Percentiles rank a stretch among this genome's conserved stretches.
These are phyloP conservation scores for Penicillium angulare DNA, from an alignment of 495 filamentous ascomycete genomes.

Conservation along the genomic window DNA sequence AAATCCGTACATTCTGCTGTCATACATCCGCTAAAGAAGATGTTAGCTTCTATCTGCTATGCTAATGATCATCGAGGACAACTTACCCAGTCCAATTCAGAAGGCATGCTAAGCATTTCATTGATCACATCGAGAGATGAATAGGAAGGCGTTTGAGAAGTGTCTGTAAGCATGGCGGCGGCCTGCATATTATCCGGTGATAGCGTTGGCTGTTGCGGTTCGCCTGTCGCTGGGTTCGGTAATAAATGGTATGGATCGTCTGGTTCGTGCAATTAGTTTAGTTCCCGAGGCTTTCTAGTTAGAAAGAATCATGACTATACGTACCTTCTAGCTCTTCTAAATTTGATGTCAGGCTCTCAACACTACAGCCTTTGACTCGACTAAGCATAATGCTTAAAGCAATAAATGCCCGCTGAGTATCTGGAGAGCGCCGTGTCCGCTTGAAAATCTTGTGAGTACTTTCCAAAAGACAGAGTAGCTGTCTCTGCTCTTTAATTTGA, in stretches of 20 bases:
- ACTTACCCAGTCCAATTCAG: slow-evolving; percentile 71
- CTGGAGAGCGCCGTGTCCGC: slow-evolving; percentile 64
- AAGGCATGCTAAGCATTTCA: slow-evolving; percentile 51
- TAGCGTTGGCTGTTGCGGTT: slow-evolving; percentile 9
- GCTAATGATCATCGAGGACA: not conserved
- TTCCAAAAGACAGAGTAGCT: slow-evolving; percentile 70
- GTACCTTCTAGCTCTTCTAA: slow-evolving; percentile 17
- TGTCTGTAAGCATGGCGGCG: not conserved
- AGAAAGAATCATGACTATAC: slow-evolving; percentile 15
- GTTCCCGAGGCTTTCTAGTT: too few relatives aligned
- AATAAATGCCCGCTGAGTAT: slow-evolving; percentile 74
- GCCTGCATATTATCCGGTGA: not conserved
- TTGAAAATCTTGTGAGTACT: slow-evolving; percentile 70
- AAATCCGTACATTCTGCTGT: slow-evolving; percentile 17
- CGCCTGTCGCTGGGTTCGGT: slow-evolving; percentile 1
- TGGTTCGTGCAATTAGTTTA: too few relatives aligned
- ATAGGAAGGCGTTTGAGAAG: slow-evolving; percentile 14
- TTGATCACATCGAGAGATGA: slow-evolving; percentile 49
- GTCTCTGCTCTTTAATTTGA: slow-evolving; percentile 38
- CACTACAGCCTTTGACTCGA: slow-evolving; percentile 51
- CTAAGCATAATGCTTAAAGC: slow-evolving; percentile 73
- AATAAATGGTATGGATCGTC: too few relatives aligned
- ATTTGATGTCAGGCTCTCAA: slow-evolving; percentile 23
- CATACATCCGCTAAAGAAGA: slow-evolving; percentile 20
- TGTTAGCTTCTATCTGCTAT: slow-evolving; percentile 6